Percentiles rank a stretch among this genome's conserved stretches.
phyloP scores from a whole-genome alignment of 169 alveolate genomes.

The Eimeria sp. region DNA sequence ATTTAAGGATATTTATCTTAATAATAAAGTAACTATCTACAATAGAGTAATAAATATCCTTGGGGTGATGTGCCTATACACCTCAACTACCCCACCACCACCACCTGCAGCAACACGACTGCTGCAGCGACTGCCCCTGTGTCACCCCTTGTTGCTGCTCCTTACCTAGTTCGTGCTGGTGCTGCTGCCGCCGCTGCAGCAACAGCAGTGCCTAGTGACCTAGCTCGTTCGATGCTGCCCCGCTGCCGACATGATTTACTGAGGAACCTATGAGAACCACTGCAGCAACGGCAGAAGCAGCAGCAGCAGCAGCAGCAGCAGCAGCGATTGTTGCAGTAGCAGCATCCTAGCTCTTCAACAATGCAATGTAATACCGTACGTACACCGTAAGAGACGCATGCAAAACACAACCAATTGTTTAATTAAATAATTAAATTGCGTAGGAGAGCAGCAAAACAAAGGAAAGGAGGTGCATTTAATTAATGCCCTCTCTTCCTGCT shows the following conservation, averaged over 20 bases:
- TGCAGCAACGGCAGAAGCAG: neutral
- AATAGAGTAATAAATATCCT: no score
- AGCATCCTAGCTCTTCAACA: neutral
- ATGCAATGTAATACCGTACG: neutral
- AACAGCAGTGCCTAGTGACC: neutral
- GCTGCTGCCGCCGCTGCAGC: conserved; percentile 33
- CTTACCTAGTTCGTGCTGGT: neutral
- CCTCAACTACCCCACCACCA: neutral
- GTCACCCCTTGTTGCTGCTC: neutral
- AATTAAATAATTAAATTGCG: no score
- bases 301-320: conserved; percentile 25
- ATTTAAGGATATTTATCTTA: no score
- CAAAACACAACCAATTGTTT: neutral
- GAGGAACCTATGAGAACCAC: neutral
- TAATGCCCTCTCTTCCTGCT: no score
- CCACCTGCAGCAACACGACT: neutral
- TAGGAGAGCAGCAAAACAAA: no score
- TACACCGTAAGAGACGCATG: neutral
- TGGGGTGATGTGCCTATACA: no score
- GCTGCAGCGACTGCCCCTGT: neutral
- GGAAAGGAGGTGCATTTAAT: no score
- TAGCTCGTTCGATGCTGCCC: neutral
- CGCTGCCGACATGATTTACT: no score
- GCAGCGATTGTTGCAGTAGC: neutral
- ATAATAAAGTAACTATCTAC: no score